Base-by-base conservation (phyloP, 441 rosid species). In the Jatropha podagrica region DNA sequence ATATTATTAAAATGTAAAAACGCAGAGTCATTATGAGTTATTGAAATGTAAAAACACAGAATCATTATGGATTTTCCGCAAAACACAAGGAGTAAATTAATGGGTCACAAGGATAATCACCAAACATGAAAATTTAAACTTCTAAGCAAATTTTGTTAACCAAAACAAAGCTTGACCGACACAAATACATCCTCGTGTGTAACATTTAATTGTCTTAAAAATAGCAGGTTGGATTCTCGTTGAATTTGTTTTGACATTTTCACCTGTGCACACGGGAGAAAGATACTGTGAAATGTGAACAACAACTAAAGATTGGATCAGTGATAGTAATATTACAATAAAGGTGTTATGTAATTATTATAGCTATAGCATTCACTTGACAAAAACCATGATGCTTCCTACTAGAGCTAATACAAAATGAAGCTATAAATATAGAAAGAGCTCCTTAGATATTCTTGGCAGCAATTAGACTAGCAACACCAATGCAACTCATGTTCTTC, bases 401-500 rank as follows among this genome's bases (percentile, higher is more conserved):
- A 27, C 61, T 18, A 62, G 46, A 65, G 13, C 69, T 37, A n/a
- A 23, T 41, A 32, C 69, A 48, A 32, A 68, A 62, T 61, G 37
- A 61, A 48, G 68, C 65, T 7, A 46, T 3, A 4, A 48, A n/a
- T 2, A 23, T 17, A 71, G 41, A 23, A 23, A 6, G 7, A 9
- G 65, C 59, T 60, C 48, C 40, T 72, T n/a, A 1, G 1, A 49
- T 44, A 7, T 18, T 63, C 68, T 62, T 44, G 52, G 41, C 38
- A 54, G 64, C 62, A 58, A 58, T 58, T 1, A 58, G 74, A 58
- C 65, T 7, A 40, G 72, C 40, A 38, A 60, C 61, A 64, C 23
- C n/a, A 23, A 52, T n/a, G 62, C 70, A 23, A 8, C 5, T 38
- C 60, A 10, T 37, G n/a, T 27, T 23, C 23, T 49, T 5, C 58